Percentiles rank a stretch among this genome's conserved stretches.
phyloP scores from a whole-genome alignment of 176 grass and related monocot genomes.

The Carex pumila region DNA sequence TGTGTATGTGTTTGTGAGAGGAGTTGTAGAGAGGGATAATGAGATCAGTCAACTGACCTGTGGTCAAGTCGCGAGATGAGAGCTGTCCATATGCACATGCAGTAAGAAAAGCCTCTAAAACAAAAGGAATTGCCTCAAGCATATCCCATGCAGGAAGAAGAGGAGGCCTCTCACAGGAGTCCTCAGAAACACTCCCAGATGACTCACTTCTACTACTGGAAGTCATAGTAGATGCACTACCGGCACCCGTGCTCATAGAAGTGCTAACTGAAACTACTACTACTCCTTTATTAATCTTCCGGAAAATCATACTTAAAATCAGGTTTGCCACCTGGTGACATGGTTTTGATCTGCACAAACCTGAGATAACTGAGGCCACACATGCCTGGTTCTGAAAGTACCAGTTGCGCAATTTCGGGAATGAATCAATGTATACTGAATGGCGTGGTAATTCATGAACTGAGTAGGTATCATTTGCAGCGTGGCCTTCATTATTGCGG shows the following conservation, averaged over 20 bases:
- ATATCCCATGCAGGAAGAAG: constrained; percentile 32
- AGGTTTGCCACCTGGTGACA: constrained; percentile 78
- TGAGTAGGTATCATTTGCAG: neutral
- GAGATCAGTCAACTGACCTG: constrained; percentile 34
- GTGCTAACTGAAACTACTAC: neutral
- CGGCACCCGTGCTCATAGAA: neutral
- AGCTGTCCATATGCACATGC: constrained; percentile 70
- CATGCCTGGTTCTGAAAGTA: constrained; percentile 94
- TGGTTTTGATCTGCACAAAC: constrained; percentile 68
- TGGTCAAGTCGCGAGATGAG: constrained; percentile 67
- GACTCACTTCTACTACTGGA: constrained; percentile 14
- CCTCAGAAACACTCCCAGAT: constrained; percentile 1
- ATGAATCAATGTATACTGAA: constrained; percentile 82
- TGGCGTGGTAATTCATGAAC: constrained; percentile 32
- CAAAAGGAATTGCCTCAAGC: constrained; percentile 78
- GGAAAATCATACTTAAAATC: constrained; percentile 26
- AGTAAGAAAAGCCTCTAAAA: constrained; percentile 68
- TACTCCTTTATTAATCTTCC: constrained; percentile 13
- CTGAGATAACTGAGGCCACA: constrained; percentile 84
- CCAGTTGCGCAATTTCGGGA: constrained; percentile 86
- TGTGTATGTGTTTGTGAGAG: neutral
- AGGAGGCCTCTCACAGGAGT: neutral
- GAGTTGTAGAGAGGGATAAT: neutral
- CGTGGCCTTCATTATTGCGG: constrained; percentile 14
- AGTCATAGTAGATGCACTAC: constrained; percentile 5